Percentiles rank a stretch among this genome's conserved stretches.
Conservation (phyloP, 2,329 filamentous ascomycete species). For the Davidsoniella neocaledoniae region DNA sequence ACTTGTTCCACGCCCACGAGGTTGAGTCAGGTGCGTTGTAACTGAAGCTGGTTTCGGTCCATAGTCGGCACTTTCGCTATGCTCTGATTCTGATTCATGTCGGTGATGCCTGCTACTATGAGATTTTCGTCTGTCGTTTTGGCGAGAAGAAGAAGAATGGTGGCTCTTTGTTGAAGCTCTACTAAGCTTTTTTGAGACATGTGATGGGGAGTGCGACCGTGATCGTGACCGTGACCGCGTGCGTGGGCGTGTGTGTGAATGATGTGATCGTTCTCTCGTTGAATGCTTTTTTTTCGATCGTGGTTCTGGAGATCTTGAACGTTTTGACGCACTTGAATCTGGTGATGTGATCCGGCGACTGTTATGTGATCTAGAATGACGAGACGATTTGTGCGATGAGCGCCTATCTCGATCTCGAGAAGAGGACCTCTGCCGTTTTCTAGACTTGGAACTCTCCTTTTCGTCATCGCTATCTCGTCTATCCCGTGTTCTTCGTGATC, state of each 20-base stretch:
- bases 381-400: too few relatives aligned
- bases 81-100: neutral
- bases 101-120: neutral
- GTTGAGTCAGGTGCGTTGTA: constrained; percentile 19
- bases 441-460: neutral
- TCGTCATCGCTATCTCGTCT: neutral
- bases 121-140: neutral
- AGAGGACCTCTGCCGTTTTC: neutral
- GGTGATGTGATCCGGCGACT: neutral
- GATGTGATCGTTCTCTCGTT: neutral
- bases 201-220: neutral
- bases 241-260: neutral
- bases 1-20: constrained; percentile 56
- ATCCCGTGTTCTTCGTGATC: neutral
- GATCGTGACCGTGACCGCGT: neutral
- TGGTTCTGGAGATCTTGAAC: too few relatives aligned
- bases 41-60: constrained; percentile 2
- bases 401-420: too few relatives aligned
- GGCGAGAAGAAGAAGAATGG: neutral
- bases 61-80: constrained; percentile 1
- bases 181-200: too few relatives aligned
- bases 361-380: neutral
- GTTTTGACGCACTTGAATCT: neutral
- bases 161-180: too few relatives aligned
- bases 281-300: too few relatives aligned